Evolutionary conservation across 768 basidiomycete genomes (phyloP), one percentile per base, ranked within the genome.

Genomic region (Chalciporus piperatus): DNA sequence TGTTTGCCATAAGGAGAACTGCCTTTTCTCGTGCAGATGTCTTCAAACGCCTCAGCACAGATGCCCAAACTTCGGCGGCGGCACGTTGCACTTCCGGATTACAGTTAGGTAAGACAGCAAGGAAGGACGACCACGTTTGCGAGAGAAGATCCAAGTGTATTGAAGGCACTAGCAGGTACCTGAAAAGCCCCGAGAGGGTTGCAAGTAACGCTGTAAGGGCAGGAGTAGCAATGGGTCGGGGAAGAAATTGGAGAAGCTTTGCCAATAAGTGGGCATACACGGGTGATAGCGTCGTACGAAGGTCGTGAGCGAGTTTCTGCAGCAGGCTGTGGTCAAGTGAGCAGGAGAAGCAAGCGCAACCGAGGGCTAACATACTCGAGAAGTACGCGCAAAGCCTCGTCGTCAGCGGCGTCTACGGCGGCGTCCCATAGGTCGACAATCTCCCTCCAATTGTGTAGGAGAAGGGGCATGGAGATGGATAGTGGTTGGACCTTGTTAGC

Each of bases 51-150:
- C 94, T 76, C 39, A 96, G 61, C 0, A 87, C 77, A 1, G 81
- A 82, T 0, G 85, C 90, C 95, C 92, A 97, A 4, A 92, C 90
- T 62, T 97, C 92, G 0, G 91, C 87, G 10, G 89, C 77, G 1
- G 87, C 83, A 22, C 87, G 73, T 61, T 88, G 88, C 3, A 91
- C 78, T 51, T 93, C 89, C 0, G 81, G 77, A 49, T 79, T 70
- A 63, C 87, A 90, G 51, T 73, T 77, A 3, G 78, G 77, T 9
- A 92, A 64, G 1, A 76, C 70, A 1, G 66, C 61, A 22, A 74
- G 72, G 37, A 92, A 69, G 25, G 69, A 60, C 6, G 65, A 48
- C 89, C 89, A 92, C 3, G 87, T 84, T 39, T 76, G 71, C 39
- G 79, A 74, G 22, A 87, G 62, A 5, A 83, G 72, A 27, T 80